Percentiles rank a stretch among this genome's conserved stretches.
These are phyloP conservation scores for Sordaria brevicollis DNA, from an alignment of 495 filamentous ascomycete genomes.

Conservation along the genomic window DNA sequence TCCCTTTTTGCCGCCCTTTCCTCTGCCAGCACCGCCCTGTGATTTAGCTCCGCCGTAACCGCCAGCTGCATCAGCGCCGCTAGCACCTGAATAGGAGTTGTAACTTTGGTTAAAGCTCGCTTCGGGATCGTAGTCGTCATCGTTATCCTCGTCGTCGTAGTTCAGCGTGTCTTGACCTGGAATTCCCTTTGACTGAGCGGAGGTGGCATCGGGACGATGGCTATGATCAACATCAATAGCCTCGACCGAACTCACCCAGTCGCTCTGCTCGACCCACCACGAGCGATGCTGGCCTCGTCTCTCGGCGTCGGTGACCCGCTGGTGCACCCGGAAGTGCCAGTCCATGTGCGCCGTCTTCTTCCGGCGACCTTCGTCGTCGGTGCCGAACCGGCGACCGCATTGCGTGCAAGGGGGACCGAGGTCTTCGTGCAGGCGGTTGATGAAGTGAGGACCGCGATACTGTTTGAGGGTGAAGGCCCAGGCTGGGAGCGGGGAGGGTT, in stretches of 20 bases:
- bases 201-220: background rate
- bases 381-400: constrained; percentile 77
- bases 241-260: constrained; percentile 83
- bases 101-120: background rate
- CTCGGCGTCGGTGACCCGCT: constrained; percentile 71
- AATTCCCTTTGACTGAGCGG: background rate
- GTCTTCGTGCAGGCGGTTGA: constrained; percentile 64
- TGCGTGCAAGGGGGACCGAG: constrained; percentile 78
- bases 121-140: background rate
- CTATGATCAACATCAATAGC: constrained; percentile 51
- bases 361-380: constrained; percentile 64
- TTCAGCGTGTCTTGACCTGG: background rate
- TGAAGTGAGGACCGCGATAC: constrained; percentile 59
- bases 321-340: constrained; percentile 94
- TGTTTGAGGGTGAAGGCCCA: constrained; percentile 37
- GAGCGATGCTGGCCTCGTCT: constrained; percentile 77
- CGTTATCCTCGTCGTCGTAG: background rate
- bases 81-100: background rate
- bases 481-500: constrained; percentile 22
- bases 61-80: constrained; percentile 1
- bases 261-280: constrained; percentile 91
- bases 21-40: background rate
- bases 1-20: background rate
- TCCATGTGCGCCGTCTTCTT: constrained; percentile 91
- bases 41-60: no score